These are phyloP conservation scores for Raphidocelis subcapitata DNA, from an alignment of 139 green algal genomes.

Conservation along the genomic window DNA sequence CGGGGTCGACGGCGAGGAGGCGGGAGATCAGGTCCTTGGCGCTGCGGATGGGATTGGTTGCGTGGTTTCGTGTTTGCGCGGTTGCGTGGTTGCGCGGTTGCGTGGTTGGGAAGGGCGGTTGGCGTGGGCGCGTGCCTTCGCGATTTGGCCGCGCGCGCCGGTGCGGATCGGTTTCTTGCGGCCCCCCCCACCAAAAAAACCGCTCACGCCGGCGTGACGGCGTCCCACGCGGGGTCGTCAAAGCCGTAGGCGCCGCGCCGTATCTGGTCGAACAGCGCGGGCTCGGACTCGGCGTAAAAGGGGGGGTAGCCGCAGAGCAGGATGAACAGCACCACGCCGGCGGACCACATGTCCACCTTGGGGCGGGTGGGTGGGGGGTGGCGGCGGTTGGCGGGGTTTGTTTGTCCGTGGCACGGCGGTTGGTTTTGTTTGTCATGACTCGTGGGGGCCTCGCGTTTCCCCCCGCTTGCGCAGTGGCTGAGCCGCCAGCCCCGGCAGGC, in stretches of 20 bases:
- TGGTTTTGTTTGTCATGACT: too few relatives aligned
- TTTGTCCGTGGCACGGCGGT: too few relatives aligned
- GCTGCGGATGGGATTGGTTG: slow-evolving; percentile 21
- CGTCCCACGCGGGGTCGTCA: slow-evolving; percentile 82
- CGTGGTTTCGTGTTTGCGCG: not conserved
- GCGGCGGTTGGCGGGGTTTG: too few relatives aligned
- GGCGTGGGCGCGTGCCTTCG: not conserved
- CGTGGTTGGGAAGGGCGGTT: not conserved
- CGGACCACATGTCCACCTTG: slow-evolving; percentile 74
- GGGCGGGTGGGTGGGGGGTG: too few relatives aligned
- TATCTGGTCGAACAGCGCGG: slow-evolving; percentile 89
- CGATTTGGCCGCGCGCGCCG: not conserved
- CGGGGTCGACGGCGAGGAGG: slow-evolving; percentile 64
- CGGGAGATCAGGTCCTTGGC: slow-evolving; percentile 73
- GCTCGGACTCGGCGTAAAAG: slow-evolving; percentile 89
- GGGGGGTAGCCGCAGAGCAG: slow-evolving; percentile 90
- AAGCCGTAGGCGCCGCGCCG: slow-evolving; percentile 72
- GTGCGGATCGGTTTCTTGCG: not conserved
- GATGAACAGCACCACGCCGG: slow-evolving; percentile 80
- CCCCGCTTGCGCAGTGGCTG: too few relatives aligned
- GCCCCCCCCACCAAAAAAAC: not conserved
- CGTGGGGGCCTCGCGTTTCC: too few relatives aligned
- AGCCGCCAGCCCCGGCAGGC: too few relatives aligned
- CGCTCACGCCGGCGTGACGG: slow-evolving; percentile 58
- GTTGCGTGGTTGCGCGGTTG: not conserved